Base-by-base conservation (phyloP, 306 rosid species). In the Casuarina cunninghamiana region DNA sequence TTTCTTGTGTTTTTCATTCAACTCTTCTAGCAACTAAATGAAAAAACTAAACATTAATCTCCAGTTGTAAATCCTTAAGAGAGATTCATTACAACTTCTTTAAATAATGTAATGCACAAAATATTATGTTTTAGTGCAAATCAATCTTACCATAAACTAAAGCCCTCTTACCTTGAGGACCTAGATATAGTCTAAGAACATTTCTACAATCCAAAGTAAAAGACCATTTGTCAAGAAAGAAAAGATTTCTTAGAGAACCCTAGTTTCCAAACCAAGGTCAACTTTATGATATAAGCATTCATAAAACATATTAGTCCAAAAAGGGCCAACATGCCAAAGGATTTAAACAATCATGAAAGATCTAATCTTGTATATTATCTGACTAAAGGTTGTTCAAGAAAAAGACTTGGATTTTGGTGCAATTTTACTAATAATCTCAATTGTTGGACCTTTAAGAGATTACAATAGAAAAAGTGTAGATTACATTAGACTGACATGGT, bases 1-100 rank as follows among this genome's bases (percentile, higher is more conserved):
- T 75, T 80, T 86, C 41, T 85, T 86, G 87, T 87, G 81, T 80
- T 89, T 95, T 81, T 86, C 88, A 7, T 44, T 75, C 83, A 95
- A 79, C 67, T 93, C 93, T 78, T 90, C 88, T 67, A 73, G 71
- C 87, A 95, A 84, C 99, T 95, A 71, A 53, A 76, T 53, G 72
- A 83, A 72, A 78, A 21, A 66, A 75, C 72, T 61, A 43, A 44
- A 83, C 71, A 39, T 74, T 42, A 73, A 69, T 82, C 72, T 72
- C 75, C n/a, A 72, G 53, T 48, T 78, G 55, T 73, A 78, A 46
- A 46, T 17, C 63, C 13, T 17, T 13, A 21, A 75, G 50, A 53
- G 66, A 75, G 38, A 50, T 35, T 43, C 32, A 67, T 48, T 57
- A 55, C 16, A 69, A 71, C 71, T 66, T 53, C n/a, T n/a, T 6